These are phyloP conservation scores for Fusarium luffae DNA, from an alignment of 2,329 filamentous ascomycete species.

Conservation along the genomic window DNA sequence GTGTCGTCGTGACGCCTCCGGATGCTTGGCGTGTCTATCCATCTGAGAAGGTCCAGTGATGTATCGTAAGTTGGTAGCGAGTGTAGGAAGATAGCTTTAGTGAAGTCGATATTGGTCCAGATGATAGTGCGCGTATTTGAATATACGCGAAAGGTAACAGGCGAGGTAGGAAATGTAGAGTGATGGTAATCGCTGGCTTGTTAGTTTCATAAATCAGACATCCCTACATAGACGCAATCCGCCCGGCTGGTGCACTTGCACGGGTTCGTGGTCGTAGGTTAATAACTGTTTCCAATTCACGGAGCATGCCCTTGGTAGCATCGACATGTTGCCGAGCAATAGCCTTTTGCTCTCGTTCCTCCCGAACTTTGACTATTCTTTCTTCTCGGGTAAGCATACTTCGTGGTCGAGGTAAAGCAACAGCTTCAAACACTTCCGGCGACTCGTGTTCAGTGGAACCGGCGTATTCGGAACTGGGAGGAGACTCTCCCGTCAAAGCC, in stretches of 20 bases:
- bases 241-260: conserved; percentile 51
- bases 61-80: conserved; percentile 28
- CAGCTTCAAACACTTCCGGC: conserved; percentile 90
- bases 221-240: conserved; percentile 58
- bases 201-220: conserved; percentile 10
- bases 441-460: conserved; percentile 70
- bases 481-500: conserved; percentile 78
- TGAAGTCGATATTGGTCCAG: conserved; percentile 5
- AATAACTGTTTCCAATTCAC: conserved; percentile 92
- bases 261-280: conserved; percentile 60
- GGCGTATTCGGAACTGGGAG: conserved; percentile 63
- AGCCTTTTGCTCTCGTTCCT: conserved; percentile 82
- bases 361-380: conserved; percentile 85
- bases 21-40: conserved; percentile 29
- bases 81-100: conserved; percentile 15
- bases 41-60: conserved; percentile 21
- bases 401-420: conserved; percentile 77
- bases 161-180: conserved; percentile 6
- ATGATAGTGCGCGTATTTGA: conserved; percentile 6
- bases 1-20: conserved; percentile 37
- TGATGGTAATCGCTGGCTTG: conserved; percentile 17
- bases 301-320: conserved; percentile 88
- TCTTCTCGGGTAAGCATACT: conserved; percentile 84
- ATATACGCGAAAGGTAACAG: conserved; percentile 5
- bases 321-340: conserved; percentile 79